These are phyloP conservation scores for Phytophthora pseudosyringae DNA, from an alignment of 352 stramenopile genomes.

Conservation along the genomic window DNA sequence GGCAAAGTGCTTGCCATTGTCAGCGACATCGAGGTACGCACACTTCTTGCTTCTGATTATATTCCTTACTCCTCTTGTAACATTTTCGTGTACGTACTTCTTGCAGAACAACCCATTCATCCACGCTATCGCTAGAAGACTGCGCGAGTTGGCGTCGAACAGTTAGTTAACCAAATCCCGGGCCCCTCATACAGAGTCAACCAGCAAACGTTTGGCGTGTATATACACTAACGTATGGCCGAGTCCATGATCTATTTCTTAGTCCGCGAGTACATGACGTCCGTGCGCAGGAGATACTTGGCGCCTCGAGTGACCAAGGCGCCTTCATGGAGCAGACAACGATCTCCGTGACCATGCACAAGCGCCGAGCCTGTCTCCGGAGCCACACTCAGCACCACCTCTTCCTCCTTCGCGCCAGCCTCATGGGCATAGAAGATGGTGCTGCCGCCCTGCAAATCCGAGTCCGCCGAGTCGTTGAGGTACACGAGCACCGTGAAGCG, in stretches of 20 bases:
- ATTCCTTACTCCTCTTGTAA: constrained; percentile 8
- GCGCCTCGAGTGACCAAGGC: constrained; percentile 59
- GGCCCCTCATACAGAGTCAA: constrained; percentile 14
- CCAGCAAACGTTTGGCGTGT: constrained; percentile 34
- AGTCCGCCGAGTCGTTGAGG: constrained; percentile 79
- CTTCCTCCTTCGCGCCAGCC: constrained; percentile 43
- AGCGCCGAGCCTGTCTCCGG: constrained; percentile 75
- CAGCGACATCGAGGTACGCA: constrained; percentile 68
- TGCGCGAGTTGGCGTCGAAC: constrained; percentile 62
- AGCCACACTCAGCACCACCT: constrained; percentile 60
- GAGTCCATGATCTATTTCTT: constrained; percentile 17
- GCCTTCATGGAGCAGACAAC: constrained; percentile 81
- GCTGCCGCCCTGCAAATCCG: constrained; percentile 63
- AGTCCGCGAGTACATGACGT: constrained; percentile 79
- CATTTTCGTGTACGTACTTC: constrained; percentile 9
- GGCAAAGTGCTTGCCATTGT: constrained; percentile 72
- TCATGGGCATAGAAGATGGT: constrained; percentile 82
- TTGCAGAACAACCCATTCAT: constrained; percentile 70
- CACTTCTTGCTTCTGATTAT: neutral
- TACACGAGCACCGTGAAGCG: constrained; percentile 87
- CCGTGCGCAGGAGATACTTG: constrained; percentile 80
- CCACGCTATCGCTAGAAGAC: constrained; percentile 68
- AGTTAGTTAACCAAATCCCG: constrained; percentile 26
- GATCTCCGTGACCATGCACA: constrained; percentile 77
- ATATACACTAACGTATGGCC: constrained; percentile 7